Base-by-base conservation (phyloP, 2,329 filamentous ascomycete species). In the Corniculantispora saksenae region DNA sequence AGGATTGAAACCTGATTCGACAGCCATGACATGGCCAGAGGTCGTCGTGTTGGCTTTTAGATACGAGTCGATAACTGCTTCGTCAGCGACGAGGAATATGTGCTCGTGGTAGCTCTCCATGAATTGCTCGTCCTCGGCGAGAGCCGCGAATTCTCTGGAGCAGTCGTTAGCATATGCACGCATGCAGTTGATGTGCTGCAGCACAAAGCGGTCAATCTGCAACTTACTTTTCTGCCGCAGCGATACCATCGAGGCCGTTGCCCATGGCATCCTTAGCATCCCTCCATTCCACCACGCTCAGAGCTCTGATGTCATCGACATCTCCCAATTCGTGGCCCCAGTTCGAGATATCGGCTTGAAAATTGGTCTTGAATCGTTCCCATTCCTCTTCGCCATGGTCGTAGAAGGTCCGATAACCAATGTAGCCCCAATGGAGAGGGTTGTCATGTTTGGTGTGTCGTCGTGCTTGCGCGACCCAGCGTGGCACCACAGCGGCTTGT, bases 31-130 rank as follows among this genome's bases (percentile, higher is more conserved):
- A 27, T 70, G 72, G 10, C 68, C 68, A 0, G 71, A 66, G 2
- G 68, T 61, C n/a, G 69, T 43, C 2, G 61, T 25, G 38, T 19
- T 13, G 38, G 12, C 38, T 62, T 59, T 45, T 2, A 71, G 59
- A 40, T 73, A 75, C 1, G 73, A 75, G 9, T 71, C 65, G 3
- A 75, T 68, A 10, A 67, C 66, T 6, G 65, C 65, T 40, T 73
- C 64, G 17, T 75, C 73, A 2, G 72, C 69, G 1, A 53, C 66
- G 5, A 75, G 56, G 13, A 74, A 69, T 1, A 68, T 57, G 9
- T 38, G 19, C 0, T 56, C 53, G 3, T 66, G 38, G 12, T 61
- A 47, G 12, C 55, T 15, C 12, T 32, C 21, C 40, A 47, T 32
- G 21, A n/a, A 25, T 8, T 47, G 25, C 25, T 58, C 25, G 23